Base-by-base conservation (phyloP, 202 grass and related monocot species). In the Digitaria exilis region DNA sequence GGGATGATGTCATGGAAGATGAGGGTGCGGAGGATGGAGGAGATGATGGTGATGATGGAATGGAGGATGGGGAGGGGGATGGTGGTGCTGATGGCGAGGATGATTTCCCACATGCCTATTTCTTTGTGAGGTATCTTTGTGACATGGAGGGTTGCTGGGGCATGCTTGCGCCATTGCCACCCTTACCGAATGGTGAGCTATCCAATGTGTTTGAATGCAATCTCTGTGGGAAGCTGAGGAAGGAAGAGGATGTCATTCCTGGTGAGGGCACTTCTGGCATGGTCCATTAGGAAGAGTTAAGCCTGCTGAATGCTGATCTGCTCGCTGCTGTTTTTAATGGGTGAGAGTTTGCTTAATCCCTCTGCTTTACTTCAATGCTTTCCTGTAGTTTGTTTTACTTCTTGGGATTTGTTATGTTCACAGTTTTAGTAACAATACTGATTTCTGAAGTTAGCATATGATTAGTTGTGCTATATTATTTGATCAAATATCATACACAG, bases 131-230 rank as follows among this genome's bases (percentile, higher is more conserved):
- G 87, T 98, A 89, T 80, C 6, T 98, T 4, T 98, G 96, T 79
- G 85, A 89, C 42, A 64, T 37, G 18, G 87, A 87, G 51, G 88
- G 78, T 41, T 98, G 96, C 69, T 90, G 87, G 68, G 96, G 92
- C 13, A 98, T 92, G 73, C 75, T 98, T 51, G 92, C 96, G 0
- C 96, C 92, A 17, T n/a, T 95, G 65, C 92, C 89, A 30, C 93
- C 96, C 56, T 93, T 52, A 9, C 55, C 72, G 1, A 82, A 82
- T 2, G 90, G 89, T 2, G 56, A 82, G n/a, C 26, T 58, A 3
- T 95, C 91, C 6, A 81, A 91, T 70, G 12, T 98, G 1, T 88
- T 98, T 88, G 89, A 98, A 68, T 95, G 96, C 76, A 98, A 98
- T 92, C 52, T 93, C 9, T 98, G 93, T 49, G 91, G 91, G 42